Percentiles rank a stretch among this genome's conserved stretches.
These are phyloP conservation scores for Eugenia klotzschiana DNA, from an alignment of 441 rosid genomes.

Conservation along the genomic window DNA sequence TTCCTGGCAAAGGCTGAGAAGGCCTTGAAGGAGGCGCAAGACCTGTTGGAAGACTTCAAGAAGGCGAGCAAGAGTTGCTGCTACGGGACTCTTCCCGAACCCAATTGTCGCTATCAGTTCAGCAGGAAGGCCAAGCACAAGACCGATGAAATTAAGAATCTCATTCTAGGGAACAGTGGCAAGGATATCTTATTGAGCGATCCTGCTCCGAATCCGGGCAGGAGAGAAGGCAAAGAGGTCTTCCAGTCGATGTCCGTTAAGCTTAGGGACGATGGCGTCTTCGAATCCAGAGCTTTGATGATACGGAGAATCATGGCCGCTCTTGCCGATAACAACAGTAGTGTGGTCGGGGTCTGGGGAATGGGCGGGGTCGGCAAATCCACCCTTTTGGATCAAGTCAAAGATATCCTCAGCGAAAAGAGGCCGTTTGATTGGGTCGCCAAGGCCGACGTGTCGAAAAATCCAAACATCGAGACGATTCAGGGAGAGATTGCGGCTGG, in stretches of 20 bases:
- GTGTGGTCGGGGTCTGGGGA: not conserved
- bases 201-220: rapidly evolving
- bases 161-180: no score
- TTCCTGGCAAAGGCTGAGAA: not conserved
- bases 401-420: rapidly evolving
- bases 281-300: not conserved
- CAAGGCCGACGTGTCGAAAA: not conserved
- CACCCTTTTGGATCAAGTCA: not conserved
- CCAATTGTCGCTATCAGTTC: not conserved
- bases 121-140: not conserved
- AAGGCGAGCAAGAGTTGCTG: not conserved
- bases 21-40: not conserved
- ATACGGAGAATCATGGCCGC: not conserved
- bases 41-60: rapidly evolving
- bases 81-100: not conserved
- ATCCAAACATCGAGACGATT: not conserved
- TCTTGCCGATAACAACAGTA: not conserved
- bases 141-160: not conserved
- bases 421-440: not conserved
- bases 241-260: no score
- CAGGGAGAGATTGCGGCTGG: not conserved
- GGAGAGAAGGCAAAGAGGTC: not conserved
- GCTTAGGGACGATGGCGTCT: not conserved
- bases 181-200: no score
- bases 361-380: not conserved